A percentile compares a stretch with the other conserved stretches of the same genome.
These are phyloP conservation scores for Sphaerostilbella broomeana DNA, from an alignment of 2,329 filamentous ascomycete species.

Conservation along the genomic window DNA sequence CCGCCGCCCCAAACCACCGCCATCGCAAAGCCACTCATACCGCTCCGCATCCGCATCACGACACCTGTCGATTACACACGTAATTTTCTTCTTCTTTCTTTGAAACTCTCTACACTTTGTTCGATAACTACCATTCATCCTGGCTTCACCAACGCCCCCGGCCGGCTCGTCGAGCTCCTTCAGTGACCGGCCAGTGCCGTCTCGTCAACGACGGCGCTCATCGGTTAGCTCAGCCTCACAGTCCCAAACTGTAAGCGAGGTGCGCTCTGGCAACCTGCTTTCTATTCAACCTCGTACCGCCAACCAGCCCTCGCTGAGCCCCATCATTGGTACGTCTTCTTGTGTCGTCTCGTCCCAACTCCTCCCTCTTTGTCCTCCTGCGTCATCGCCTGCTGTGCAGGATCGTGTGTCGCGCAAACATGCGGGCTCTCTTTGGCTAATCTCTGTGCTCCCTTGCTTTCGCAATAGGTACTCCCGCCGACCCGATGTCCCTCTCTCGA, in stretches of 20 bases:
- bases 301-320: constrained; percentile 36
- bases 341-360: constrained; percentile 2
- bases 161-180: constrained; percentile 50
- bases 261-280: constrained; percentile 25
- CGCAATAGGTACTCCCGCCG: constrained; percentile 46
- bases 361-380: constrained; percentile 5
- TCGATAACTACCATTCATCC: constrained; percentile 28
- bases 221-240: no score
- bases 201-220: constrained; percentile 46
- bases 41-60: constrained; percentile 7
- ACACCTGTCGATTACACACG: constrained; percentile 14
- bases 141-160: constrained; percentile 45
- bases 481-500: constrained; percentile 74
- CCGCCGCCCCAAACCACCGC: constrained; percentile 7
- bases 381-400: constrained; percentile 8
- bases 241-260: constrained; percentile 25
- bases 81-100: constrained; percentile 9
- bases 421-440: constrained; percentile 20
- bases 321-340: constrained; percentile 48
- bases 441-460: constrained; percentile 17
- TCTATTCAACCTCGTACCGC: constrained; percentile 25
- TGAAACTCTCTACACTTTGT: no score
- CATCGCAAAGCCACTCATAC: constrained; percentile 8
- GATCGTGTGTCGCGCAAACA: constrained; percentile 15
- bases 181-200: constrained; percentile 41